These are phyloP conservation scores for Fusarium neocosmosporiellum DNA, from an alignment of 2,329 filamentous ascomycete species.

Conservation along the genomic window DNA sequence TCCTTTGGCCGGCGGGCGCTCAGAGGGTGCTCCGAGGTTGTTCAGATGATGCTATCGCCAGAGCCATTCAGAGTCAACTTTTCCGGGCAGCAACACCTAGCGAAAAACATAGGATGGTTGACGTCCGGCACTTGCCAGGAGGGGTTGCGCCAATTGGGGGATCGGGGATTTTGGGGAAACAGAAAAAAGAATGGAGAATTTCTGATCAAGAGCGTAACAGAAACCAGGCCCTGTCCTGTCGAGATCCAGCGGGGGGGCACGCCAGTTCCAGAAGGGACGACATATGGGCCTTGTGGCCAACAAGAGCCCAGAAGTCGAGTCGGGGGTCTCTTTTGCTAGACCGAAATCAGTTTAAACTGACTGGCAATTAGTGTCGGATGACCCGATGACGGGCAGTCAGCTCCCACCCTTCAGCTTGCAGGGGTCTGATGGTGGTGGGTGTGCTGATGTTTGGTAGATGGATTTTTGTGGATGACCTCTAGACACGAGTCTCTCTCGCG, in stretches of 20 bases:
- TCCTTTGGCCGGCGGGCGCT: slow-evolving; percentile 28
- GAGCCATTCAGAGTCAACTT: not conserved
- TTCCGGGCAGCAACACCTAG: slow-evolving; percentile 26
- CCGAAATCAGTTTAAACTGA: slow-evolving; percentile 24
- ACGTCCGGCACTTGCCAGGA: slow-evolving; percentile 30
- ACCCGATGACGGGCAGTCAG: slow-evolving; percentile 31
- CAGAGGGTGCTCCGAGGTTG: not conserved
- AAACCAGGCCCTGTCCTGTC: slow-evolving; percentile 19
- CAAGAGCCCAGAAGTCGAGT: slow-evolving; percentile 16
- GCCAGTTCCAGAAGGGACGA: slow-evolving; percentile 22
- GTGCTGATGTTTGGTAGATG: not conserved
- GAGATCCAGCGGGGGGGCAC: slow-evolving; percentile 30
- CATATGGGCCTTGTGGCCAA: slow-evolving; percentile 13
- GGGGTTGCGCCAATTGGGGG: slow-evolving; percentile 26
- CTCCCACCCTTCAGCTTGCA: slow-evolving; percentile 1
- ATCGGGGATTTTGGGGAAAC: slow-evolving; percentile 28
- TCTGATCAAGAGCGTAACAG: slow-evolving; percentile 22
- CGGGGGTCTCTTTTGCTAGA: slow-evolving; percentile 7
- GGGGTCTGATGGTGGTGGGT: not conserved
- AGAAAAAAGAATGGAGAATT: slow-evolving; percentile 23
- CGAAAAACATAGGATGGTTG: slow-evolving; percentile 44
- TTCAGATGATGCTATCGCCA: not conserved
- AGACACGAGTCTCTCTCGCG: not conserved
- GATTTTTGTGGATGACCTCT: not conserved
- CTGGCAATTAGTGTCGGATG: slow-evolving; percentile 24